Conservation (phyloP, 164 flowering plant species). For the Annona squamosa region DNA sequence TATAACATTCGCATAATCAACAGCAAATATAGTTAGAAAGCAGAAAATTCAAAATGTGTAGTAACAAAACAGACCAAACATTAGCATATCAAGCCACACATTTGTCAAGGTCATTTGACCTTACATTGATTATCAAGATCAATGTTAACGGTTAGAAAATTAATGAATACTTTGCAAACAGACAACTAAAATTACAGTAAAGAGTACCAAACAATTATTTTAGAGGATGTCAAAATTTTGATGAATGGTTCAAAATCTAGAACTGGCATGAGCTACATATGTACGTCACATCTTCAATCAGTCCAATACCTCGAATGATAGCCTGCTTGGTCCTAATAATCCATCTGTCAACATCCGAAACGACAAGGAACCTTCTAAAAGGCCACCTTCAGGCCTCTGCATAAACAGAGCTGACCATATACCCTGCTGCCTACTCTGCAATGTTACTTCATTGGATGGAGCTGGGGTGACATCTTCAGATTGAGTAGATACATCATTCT, state of each 20-base stretch:
- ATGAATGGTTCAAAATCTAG: not conserved
- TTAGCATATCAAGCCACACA: too few relatives aligned
- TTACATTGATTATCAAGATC: not conserved
- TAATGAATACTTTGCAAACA: not conserved
- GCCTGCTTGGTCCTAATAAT: conserved; percentile 1
- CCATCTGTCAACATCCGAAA: not conserved
- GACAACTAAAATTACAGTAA: not conserved
- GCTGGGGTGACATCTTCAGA: not conserved
- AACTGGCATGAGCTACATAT: not conserved
- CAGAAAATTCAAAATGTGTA: too few relatives aligned
- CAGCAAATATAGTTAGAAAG: too few relatives aligned
- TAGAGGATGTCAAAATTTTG: not conserved
- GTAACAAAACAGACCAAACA: too few relatives aligned
- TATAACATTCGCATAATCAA: too few relatives aligned
- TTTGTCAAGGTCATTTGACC: too few relatives aligned
- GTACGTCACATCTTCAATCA: not conserved
- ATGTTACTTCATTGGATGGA: not conserved
- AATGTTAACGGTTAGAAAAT: not conserved
- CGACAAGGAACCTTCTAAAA: not conserved
- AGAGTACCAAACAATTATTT: not conserved
- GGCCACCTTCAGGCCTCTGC: conserved; percentile 2
- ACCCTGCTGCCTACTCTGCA: not conserved
- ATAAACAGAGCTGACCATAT: not conserved
- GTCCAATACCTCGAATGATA: not conserved
- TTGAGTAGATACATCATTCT: not conserved